Percentiles rank a stretch among this genome's conserved stretches.
Evolutionary conservation across 2,329 filamentous ascomycete species (phyloP).

Genomic region (Neonectria hederae): DNA sequence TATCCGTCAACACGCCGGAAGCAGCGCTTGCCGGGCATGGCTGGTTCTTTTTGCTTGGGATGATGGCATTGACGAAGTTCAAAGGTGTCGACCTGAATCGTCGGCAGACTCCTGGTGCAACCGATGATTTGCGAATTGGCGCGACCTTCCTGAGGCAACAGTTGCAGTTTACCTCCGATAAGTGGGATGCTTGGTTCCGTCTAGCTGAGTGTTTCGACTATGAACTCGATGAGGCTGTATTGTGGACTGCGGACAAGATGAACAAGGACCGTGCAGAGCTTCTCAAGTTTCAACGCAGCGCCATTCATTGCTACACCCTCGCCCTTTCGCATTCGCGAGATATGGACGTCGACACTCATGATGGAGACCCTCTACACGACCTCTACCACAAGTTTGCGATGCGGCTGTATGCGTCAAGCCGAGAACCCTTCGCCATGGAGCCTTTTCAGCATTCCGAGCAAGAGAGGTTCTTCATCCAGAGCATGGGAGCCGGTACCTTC

Average conservation of each 20-base stretch:
- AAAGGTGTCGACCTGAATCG: slow-evolving; percentile 75
- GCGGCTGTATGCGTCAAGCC: slow-evolving; percentile 69
- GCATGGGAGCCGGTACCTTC: slow-evolving; percentile 60
- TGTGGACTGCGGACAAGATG: slow-evolving; percentile 91
- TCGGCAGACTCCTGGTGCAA: slow-evolving; percentile 79
- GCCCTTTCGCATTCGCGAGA: slow-evolving; percentile 65
- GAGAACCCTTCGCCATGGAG: slow-evolving; percentile 71
- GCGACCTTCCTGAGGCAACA: slow-evolving; percentile 83
- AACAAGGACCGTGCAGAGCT: slow-evolving; percentile 83
- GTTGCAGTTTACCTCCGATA: slow-evolving; percentile 80
- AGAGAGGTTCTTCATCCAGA: slow-evolving; percentile 66
- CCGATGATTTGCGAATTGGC: slow-evolving; percentile 84
- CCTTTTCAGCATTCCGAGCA: slow-evolving; percentile 66
- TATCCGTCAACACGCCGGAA: slow-evolving; percentile 74
- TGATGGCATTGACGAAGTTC: slow-evolving; percentile 89
- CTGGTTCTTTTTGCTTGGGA: slow-evolving; percentile 92
- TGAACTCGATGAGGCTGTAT: slow-evolving; percentile 85
- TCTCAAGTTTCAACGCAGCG: slow-evolving; percentile 77
- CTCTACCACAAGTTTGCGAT: slow-evolving; percentile 69
- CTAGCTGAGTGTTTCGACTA: slow-evolving; percentile 88
- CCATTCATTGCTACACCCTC: slow-evolving; percentile 81
- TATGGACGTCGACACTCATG: slow-evolving; percentile 54
- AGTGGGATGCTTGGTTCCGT: slow-evolving; percentile 92
- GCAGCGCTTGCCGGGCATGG: slow-evolving; percentile 79
- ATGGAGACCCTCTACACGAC: slow-evolving; percentile 65